phyloP scores from a whole-genome alignment of 176 grass and related monocot species.

The Oryza meyeriana region DNA sequence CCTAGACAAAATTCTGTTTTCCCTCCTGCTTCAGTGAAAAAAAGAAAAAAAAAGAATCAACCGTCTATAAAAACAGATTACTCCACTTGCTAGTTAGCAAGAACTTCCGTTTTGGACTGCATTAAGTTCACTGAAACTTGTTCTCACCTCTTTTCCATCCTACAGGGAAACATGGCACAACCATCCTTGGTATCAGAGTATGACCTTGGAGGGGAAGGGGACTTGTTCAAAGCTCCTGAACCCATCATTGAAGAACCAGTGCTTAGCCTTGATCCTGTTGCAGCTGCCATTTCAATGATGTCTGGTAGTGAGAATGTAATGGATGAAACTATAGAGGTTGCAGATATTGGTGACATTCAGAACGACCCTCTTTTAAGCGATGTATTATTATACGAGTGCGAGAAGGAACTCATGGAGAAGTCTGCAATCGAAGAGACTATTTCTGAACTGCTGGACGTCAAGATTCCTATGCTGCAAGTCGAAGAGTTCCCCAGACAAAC shows the following conservation, averaged over 20 bases:
- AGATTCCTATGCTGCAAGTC: conserved; percentile 74
- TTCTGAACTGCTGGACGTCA: conserved; percentile 79
- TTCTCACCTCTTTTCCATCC: conserved; percentile 25
- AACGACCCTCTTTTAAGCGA: conserved; percentile 66
- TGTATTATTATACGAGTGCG: conserved; percentile 67
- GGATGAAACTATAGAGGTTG: conserved; percentile 46
- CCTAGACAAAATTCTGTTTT: neutral
- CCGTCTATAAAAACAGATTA: neutral
- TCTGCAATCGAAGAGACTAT: conserved; percentile 84
- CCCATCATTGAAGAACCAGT: conserved; percentile 62
- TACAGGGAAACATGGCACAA: conserved; percentile 60
- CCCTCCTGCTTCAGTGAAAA: neutral
- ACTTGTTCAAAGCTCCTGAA: conserved; percentile 94
- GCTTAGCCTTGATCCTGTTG: conserved; percentile 57
- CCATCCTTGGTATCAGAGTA: conserved; percentile 68
- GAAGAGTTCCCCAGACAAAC: conserved; percentile 43
- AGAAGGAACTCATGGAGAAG: conserved; percentile 84
- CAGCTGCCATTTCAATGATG: conserved; percentile 75
- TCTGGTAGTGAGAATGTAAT: conserved; percentile 48
- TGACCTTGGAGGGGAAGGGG: conserved; percentile 82
- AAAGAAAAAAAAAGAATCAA: neutral
- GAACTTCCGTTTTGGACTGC: neutral
- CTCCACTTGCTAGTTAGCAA: neutral
- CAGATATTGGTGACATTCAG: conserved; percentile 47
- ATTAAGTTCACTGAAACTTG: neutral